Conservation (phyloP, 306 rosid genomes). For the Urtica urens region DNA sequence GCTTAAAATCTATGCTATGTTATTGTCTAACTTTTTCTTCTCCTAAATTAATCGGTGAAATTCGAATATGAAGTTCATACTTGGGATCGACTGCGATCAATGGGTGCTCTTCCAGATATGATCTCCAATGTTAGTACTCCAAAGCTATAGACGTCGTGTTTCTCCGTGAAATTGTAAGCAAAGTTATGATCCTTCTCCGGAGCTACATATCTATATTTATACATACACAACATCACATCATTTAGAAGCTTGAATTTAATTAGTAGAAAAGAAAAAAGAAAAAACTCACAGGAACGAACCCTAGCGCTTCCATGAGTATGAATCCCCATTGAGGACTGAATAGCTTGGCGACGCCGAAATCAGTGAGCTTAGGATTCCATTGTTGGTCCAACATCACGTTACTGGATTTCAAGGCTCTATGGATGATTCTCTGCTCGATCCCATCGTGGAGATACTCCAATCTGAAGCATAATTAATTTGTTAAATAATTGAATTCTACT, state of each 20-base stretch:
- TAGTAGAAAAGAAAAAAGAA: no score
- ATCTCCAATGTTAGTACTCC: slow-evolving; percentile 63
- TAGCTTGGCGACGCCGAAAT: slow-evolving; percentile 40
- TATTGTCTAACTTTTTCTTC: no score
- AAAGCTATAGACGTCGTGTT: slow-evolving; percentile 46
- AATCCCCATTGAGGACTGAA: slow-evolving; percentile 21
- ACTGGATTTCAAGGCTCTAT: slow-evolving; percentile 38
- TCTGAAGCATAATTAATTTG: slow-evolving; percentile 32
- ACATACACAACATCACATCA: no score
- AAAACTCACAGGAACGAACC: slow-evolving; percentile 22
- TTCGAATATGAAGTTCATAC: slow-evolving; percentile 22
- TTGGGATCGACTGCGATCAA: slow-evolving; percentile 20
- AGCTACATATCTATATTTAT: slow-evolving; percentile 21
- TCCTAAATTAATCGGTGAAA: no score
- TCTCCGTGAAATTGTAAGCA: slow-evolving; percentile 17
- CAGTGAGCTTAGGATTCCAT: slow-evolving; percentile 49
- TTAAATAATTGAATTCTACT: no score
- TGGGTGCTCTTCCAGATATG: slow-evolving; percentile 38
- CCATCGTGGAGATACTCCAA: slow-evolving; percentile 61
- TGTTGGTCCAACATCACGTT: slow-evolving; percentile 43
- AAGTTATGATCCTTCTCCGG: slow-evolving; percentile 27
- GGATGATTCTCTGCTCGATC: slow-evolving; percentile 45
- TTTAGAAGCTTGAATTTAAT: no score
- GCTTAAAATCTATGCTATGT: no score
- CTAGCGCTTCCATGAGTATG: slow-evolving; percentile 25